Conservation (phyloP, 305 asterid species). For the Solanum hybrid region DNA sequence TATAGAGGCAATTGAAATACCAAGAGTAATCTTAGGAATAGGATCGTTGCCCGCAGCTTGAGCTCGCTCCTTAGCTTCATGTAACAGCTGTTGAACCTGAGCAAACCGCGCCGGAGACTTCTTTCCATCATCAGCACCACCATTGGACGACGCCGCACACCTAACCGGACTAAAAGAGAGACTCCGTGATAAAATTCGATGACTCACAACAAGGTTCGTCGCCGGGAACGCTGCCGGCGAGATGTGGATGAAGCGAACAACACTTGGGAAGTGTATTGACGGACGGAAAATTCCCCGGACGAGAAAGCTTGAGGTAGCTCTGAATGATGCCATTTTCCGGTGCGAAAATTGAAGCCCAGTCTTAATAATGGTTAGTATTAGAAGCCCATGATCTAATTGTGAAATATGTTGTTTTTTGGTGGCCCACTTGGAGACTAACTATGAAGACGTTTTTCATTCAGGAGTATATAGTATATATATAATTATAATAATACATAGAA, state of each 20-base stretch:
- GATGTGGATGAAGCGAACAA: conserved; percentile 12
- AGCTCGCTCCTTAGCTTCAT: conserved; percentile 57
- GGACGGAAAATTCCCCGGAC: conserved; percentile 44
- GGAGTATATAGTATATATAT: no score
- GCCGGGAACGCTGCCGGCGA: conserved; percentile 9
- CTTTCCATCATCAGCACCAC: conserved; percentile 38
- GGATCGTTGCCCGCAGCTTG: conserved; percentile 64
- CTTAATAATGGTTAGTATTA: no score
- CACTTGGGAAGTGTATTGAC: conserved; percentile 2
- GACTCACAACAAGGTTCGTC: background rate
- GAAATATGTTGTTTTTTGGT: no score
- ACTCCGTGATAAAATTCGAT: conserved; percentile 12
- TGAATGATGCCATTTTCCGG: conserved; percentile 38
- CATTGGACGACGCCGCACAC: conserved; percentile 46
- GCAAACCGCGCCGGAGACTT: conserved; percentile 72
- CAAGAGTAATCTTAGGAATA: conserved; percentile 62
- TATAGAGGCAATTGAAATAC: conserved; percentile 22
- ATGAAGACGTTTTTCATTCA: no score
- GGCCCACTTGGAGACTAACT: no score
- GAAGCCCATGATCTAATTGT: no score
- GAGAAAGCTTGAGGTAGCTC: conserved; percentile 27
- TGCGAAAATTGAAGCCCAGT: background rate
- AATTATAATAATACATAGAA: no score
- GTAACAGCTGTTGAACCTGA: conserved; percentile 56
- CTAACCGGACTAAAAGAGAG: conserved; percentile 22